A percentile compares a stretch with the other conserved stretches of the same genome.
Evolutionary conservation across 1,139 yeast species (phyloP).

Genomic region (Tardiomyces depauwii): DNA sequence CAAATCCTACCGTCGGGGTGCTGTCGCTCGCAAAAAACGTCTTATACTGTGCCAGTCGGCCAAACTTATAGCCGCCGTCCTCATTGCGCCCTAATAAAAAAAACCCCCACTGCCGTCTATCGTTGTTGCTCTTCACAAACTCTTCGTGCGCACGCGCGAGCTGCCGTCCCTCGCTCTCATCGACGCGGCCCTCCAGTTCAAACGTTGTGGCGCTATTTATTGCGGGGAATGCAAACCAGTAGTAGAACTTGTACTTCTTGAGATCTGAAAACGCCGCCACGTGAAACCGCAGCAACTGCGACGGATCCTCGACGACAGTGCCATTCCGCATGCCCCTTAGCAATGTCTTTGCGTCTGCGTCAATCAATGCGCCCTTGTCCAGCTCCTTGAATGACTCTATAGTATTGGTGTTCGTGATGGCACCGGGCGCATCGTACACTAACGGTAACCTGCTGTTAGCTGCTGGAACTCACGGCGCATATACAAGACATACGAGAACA

Average conservation of each 20-base stretch:
- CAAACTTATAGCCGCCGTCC: neutral
- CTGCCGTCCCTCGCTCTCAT: neutral
- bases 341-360: slow-evolving; percentile 32
- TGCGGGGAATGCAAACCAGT: slow-evolving; percentile 82
- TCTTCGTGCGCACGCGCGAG: neutral
- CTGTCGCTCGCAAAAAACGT: slow-evolving; percentile 10
- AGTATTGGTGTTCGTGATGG: slow-evolving; percentile 61
- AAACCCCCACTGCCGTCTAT: slow-evolving; percentile 18
- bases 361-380: slow-evolving; percentile 50
- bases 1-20: slow-evolving; percentile 34
- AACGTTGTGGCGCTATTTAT: slow-evolving; percentile 18
- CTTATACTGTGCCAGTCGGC: neutral
- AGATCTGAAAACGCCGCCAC: slow-evolving; percentile 74
- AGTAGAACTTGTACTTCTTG: slow-evolving; percentile 75
- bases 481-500: no score
- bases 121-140: neutral
- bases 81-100: slow-evolving; percentile 17
- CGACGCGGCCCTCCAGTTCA: neutral
- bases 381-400: slow-evolving; percentile 67
- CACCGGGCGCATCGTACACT: slow-evolving; percentile 24
- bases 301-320: slow-evolving; percentile 29
- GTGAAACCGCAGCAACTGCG: slow-evolving; percentile 37
- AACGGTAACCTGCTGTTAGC: neutral
- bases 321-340: slow-evolving; percentile 24
- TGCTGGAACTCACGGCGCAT: no score